Evolutionary conservation across 768 basidiomycete genomes (phyloP), one percentile per base, ranked within the genome.

Genomic region (Tricholoma matsutake): DNA sequence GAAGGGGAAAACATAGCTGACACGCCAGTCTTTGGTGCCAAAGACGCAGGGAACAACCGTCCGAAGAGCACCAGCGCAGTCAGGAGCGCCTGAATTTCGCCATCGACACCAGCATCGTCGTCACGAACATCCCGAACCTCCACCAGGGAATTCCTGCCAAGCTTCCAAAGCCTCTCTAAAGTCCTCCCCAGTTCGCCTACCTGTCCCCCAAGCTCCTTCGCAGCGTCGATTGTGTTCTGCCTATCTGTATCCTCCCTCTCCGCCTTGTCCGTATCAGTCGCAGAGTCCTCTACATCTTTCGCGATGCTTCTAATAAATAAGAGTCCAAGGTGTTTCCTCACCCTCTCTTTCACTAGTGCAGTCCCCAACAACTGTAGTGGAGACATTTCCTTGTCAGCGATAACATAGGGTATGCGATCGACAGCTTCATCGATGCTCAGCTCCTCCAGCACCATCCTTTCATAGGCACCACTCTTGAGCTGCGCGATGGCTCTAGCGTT

Each of bases 11-110:
- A 71, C 41, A 86, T 68, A 25, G 75, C 75, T 37, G 81, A 76
- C 39, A 63, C 63, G 4, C 65, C 63, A 37, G 60, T 62, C 57
- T 63, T 59, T 6, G 9, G 22, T 2, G 25, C 47, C 7, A 16
- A 18, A 11, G 70, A 67, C n/a, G 62, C 37, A 37, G 65, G 75
- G 72, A 91, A 92, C 56, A 89, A 78, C 49, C 78, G 81, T 6
- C 81, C 78, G 65, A 87, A 88, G 25, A 91, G 73, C 31, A 87
- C 75, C 47, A 87, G 75, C 43, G 88, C 86, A 43, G 75, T 79
- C 49, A 91, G 73, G 22, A 92, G 73, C 18, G 80, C 74, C 62
- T 76, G 74, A 52, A 86, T 79, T 66, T 83, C 84, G 20, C 72
- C 76, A 32, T 84, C 79, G 54, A 76, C 69, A 8, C 73, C 66